Evolutionary conservation across 2,329 filamentous ascomycete genomes (phyloP).

Genomic region (Pestalotiopsis sp.): DNA sequence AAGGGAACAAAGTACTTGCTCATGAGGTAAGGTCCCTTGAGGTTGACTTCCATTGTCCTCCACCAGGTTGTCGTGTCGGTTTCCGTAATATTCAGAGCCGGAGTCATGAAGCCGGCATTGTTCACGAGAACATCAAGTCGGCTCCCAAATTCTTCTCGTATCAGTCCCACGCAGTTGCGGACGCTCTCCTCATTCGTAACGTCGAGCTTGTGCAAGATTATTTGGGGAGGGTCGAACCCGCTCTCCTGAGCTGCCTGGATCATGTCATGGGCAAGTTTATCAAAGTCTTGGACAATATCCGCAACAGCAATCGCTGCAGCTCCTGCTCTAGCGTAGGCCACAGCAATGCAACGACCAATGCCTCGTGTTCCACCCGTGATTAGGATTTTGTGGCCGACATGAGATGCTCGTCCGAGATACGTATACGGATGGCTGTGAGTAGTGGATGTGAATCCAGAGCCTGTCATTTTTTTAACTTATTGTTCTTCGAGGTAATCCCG

Average conservation of each 20-base stretch:
- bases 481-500: not conserved
- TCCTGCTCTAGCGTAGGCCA: slow-evolving; percentile 24
- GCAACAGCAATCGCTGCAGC: slow-evolving; percentile 24
- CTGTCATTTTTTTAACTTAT: slow-evolving; percentile 14
- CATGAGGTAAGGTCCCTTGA: slow-evolving; percentile 50
- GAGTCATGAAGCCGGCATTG: slow-evolving; percentile 47
- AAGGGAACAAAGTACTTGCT: slow-evolving; percentile 52
- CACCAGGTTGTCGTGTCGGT: slow-evolving; percentile 42
- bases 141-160: slow-evolving; percentile 31
- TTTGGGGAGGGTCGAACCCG: slow-evolving; percentile 19
- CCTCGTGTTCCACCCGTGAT: slow-evolving; percentile 26
- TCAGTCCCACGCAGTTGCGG: slow-evolving; percentile 26
- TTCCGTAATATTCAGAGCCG: slow-evolving; percentile 27
- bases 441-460: slow-evolving; percentile 18
- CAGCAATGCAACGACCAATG: slow-evolving; percentile 21
- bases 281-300: slow-evolving; percentile 21
- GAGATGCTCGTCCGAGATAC: slow-evolving; percentile 13
- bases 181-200: slow-evolving; percentile 37
- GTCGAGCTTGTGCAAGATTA: slow-evolving; percentile 32
- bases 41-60: slow-evolving; percentile 51
- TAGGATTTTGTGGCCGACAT: slow-evolving; percentile 21
- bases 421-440: slow-evolving; percentile 19
- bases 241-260: slow-evolving; percentile 20
- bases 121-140: slow-evolving; percentile 45
- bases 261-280: slow-evolving; percentile 20